These are phyloP conservation scores for Starmerella lactis-condensi DNA, from an alignment of 805 yeast genomes.

Conservation along the genomic window DNA sequence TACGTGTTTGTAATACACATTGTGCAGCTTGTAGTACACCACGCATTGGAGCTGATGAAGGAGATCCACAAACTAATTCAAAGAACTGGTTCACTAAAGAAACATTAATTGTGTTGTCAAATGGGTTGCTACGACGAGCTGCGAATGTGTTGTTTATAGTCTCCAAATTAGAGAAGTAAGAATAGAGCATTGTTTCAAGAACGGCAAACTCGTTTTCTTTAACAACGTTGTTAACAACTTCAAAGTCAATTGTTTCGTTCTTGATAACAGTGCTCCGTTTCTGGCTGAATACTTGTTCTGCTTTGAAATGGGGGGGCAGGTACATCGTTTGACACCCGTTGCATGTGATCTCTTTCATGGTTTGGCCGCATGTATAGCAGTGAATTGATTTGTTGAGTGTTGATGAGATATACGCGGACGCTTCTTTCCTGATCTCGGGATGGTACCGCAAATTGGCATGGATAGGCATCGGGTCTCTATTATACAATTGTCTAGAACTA, in stretches of 20 bases:
- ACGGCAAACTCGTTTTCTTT: slow-evolving; percentile 11
- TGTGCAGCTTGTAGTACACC: slow-evolving; percentile 19
- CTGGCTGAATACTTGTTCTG: slow-evolving; percentile 1
- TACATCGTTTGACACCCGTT: slow-evolving; percentile 14
- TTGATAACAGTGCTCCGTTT: slow-evolving; percentile 1
- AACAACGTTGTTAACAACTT: slow-evolving; percentile 13
- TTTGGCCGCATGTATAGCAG: slow-evolving; percentile 15
- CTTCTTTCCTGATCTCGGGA: too few species aligned
- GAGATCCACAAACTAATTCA: too few species aligned
- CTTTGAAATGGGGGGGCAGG: slow-evolving; percentile 10
- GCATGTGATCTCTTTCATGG: slow-evolving; percentile 11
- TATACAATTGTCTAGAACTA: too few species aligned
- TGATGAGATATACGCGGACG: slow-evolving; percentile 7
- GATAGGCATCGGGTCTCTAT: too few species aligned
- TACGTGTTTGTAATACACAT: slow-evolving; percentile 12
- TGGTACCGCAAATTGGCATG: too few species aligned
- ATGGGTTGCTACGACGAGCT: too few species aligned
- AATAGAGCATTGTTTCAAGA: slow-evolving; percentile 14
- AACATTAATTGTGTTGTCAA: too few species aligned
- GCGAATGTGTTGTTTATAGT: slow-evolving; percentile 12
- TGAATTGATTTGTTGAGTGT: slow-evolving; percentile 6
- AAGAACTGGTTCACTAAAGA: too few species aligned
- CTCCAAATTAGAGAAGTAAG: slow-evolving; percentile 12
- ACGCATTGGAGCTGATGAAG: slow-evolving; percentile 16
- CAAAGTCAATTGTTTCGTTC: slow-evolving; percentile 11